A percentile compares a stretch with the other conserved stretches of the same genome.
These are phyloP conservation scores for Coemansia sp. DNA, from an alignment of 192 early-diverging fungal species.

Conservation along the genomic window DNA sequence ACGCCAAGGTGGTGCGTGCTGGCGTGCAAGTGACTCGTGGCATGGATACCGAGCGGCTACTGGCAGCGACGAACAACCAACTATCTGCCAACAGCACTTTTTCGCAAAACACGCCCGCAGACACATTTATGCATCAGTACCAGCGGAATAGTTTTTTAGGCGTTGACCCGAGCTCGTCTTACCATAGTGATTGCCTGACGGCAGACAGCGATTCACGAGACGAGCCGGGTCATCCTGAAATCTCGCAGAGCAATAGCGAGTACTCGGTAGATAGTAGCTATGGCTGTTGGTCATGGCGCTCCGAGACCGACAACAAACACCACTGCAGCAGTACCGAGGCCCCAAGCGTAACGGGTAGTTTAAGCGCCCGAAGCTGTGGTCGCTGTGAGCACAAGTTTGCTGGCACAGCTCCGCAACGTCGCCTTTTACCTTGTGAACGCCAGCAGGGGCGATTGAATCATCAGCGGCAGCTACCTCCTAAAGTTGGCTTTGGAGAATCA, in stretches of 20 bases:
- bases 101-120: background rate
- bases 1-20: conserved; percentile 4
- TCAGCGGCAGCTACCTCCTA: conserved; percentile 20
- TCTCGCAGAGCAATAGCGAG: conserved; percentile 30
- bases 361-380: conserved; percentile 20
- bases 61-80: conserved; percentile 22
- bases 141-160: conserved; percentile 43
- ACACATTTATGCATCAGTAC: background rate
- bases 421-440: conserved; percentile 23
- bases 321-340: conserved; percentile 8
- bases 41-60: conserved; percentile 5
- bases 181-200: conserved; percentile 16
- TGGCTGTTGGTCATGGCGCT: conserved; percentile 38
- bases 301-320: conserved; percentile 12
- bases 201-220: conserved; percentile 28
- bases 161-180: conserved; percentile 52
- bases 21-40: conserved; percentile 6
- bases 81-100: background rate
- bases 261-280: conserved; percentile 28
- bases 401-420: conserved; percentile 6
- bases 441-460: conserved; percentile 37
- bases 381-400: conserved; percentile 15
- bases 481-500: background rate
- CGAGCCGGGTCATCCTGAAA: conserved; percentile 43
- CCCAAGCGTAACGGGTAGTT: conserved; percentile 15